A percentile compares a stretch with the other conserved stretches of the same genome.
Evolutionary conservation across 192 early-diverging fungal genomes (phyloP).

Genomic region (Podochytrium sp.): DNA sequence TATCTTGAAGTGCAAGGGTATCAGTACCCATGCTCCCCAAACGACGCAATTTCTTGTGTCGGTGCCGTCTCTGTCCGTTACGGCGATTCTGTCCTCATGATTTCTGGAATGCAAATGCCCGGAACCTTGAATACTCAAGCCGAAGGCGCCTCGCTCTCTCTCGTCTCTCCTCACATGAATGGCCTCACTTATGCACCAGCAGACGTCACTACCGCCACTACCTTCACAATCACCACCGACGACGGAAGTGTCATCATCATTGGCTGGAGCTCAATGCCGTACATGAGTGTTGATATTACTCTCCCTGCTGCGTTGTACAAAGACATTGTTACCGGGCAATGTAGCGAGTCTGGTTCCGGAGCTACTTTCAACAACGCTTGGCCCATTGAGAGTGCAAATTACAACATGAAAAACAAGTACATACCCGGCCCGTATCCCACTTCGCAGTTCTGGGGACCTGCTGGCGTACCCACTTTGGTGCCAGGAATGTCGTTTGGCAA

Average conservation of each 20-base stretch:
- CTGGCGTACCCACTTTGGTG: not conserved
- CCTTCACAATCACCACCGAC: conserved; percentile 8
- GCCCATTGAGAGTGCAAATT: not conserved
- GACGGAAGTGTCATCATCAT: not conserved
- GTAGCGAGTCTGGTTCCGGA: not conserved
- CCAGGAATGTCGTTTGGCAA: not conserved
- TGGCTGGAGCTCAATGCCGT: not conserved
- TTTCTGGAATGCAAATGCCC: not conserved
- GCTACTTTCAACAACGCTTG: not conserved
- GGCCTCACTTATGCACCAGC: not conserved
- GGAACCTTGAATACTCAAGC: not conserved
- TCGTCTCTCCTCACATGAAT: not conserved
- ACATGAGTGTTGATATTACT: not conserved
- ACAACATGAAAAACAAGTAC: not conserved
- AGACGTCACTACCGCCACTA: not conserved
- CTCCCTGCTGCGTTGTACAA: not conserved
- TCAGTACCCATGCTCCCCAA: conserved; percentile 4
- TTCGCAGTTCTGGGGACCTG: not conserved
- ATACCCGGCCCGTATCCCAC: not conserved
- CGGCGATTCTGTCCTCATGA: not conserved
- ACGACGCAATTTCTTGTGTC: not conserved
- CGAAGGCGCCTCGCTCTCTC: not conserved
- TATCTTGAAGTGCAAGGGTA: conserved; percentile 4
- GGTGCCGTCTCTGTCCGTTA: conserved; percentile 5
- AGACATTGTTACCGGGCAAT: not conserved